Base-by-base conservation (phyloP, 164 flowering plant species). In the Platanus orientalis region DNA sequence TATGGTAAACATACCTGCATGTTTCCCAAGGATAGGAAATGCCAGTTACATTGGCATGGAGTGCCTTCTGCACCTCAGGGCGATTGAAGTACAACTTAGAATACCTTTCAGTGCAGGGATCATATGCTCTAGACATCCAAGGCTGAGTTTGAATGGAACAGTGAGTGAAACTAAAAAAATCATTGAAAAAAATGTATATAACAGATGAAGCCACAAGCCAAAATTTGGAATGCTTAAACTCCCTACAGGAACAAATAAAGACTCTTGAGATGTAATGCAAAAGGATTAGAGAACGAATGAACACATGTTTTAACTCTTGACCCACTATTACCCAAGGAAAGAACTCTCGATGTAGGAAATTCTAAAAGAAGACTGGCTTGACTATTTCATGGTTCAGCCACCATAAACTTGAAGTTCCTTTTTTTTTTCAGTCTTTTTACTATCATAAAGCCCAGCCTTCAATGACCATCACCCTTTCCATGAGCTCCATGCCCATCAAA, bases 81-180 rank as follows among this genome's bases (percentile, higher is more conserved):
- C 5, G 84, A 73, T 94, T 94, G 70, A 87, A 89, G 79, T 89
- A 90, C 67, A 73, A 60, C 34, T 78, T 69, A 12, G 97, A 81
- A 70, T 94, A 69, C 58, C 91, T 81, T 65, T 87, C 97, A 7
- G 95, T 86, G 74, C 98, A 93, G n/a, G 98, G 97, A 73, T 94
- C 98, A 75, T 90, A 94, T 34, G 92, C 90, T 77, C 96, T 80
- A 25, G 77, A 76, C 92, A 89, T 89, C 98, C 98, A 90, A 68
- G 98, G 97, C 98, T 94, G 74, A 60, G 64, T 54, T 69, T 58
- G 28, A 51, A 57, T 23, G n/a, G 57, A 58, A 57, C 10, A 57
- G 58, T 56, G 50, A 63, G 20, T 67, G 60, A 40, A 17, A 45
- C 40, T 49, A 34, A 30, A 50, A n/a, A 45, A 59, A 9, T n/a